phyloP scores from a whole-genome alignment of 441 rosid genomes.

The Jatropha podagrica region DNA sequence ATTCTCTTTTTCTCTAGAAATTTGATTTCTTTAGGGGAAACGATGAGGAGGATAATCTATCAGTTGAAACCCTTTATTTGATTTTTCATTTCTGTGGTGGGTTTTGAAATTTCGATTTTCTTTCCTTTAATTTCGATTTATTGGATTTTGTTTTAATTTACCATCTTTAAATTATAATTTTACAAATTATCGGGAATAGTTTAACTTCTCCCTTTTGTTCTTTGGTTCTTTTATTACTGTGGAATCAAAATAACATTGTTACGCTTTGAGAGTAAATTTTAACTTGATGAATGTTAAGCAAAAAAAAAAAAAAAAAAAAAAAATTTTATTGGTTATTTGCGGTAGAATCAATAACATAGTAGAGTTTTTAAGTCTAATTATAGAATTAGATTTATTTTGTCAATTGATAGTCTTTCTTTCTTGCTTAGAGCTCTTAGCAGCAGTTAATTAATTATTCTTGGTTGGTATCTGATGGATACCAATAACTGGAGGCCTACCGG shows the following conservation, averaged over 20 bases:
- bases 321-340: neutral
- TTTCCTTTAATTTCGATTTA: neutral
- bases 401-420: neutral
- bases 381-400: neutral
- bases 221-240: too few relatives aligned
- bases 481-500: slow-evolving; percentile 29
- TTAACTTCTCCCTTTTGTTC: too few relatives aligned
- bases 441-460: neutral
- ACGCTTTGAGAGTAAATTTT: too few relatives aligned
- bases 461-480: slow-evolving; percentile 23
- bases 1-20: neutral
- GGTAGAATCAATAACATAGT: neutral
- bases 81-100: neutral
- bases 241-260: too few relatives aligned
- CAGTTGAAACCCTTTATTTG: neutral
- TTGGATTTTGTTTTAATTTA: neutral
- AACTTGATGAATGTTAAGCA: too few relatives aligned
- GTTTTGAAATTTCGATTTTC: neutral
- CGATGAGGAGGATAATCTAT: neutral
- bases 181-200: neutral
- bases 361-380: neutral
- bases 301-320: too few relatives aligned
- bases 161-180: neutral
- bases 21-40: neutral
- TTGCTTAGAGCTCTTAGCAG: neutral